Evolutionary conservation across 805 yeast genomes (phyloP).

Genomic region (Metschnikowia noctiluminum): DNA sequence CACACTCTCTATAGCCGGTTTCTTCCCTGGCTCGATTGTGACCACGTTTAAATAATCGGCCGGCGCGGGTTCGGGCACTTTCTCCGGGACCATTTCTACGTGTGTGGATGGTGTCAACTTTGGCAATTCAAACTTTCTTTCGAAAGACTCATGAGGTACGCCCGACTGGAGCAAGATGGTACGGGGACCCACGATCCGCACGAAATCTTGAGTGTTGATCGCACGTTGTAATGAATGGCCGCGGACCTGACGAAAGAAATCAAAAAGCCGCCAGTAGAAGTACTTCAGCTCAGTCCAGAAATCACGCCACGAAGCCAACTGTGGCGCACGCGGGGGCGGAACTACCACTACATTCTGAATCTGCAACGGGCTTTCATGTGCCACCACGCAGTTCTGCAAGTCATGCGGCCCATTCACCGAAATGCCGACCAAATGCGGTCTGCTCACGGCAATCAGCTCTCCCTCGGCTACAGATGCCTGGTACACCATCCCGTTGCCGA

Average conservation of each 20-base stretch:
- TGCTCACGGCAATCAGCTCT: slow-evolving; percentile 49
- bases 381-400: slow-evolving; percentile 37
- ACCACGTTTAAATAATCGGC: slow-evolving; percentile 50
- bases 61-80: slow-evolving; percentile 17
- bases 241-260: slow-evolving; percentile 1
- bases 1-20: slow-evolving; percentile 43
- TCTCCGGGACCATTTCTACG: slow-evolving; percentile 13
- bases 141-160: slow-evolving; percentile 20
- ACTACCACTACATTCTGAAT: slow-evolving; percentile 7
- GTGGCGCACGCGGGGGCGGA: slow-evolving; percentile 14
- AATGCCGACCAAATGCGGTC: slow-evolving; percentile 45
- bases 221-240: slow-evolving; percentile 8
- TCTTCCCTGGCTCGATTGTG: slow-evolving; percentile 38
- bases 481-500: slow-evolving; percentile 54
- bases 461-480: slow-evolving; percentile 40
- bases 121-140: slow-evolving; percentile 11
- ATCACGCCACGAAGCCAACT: slow-evolving; percentile 10
- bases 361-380: slow-evolving; percentile 16
- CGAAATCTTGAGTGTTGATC: slow-evolving; percentile 37
- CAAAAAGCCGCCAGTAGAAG: slow-evolving; percentile 13
- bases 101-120: slow-evolving; percentile 9
- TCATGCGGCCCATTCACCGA: slow-evolving; percentile 49
- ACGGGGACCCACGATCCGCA: slow-evolving; percentile 55
- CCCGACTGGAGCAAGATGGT: slow-evolving; percentile 47
- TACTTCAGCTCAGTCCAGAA: slow-evolving; percentile 8